Evolutionary conservation across 2,329 filamentous ascomycete species (phyloP).

Genomic region (Gaeumannomyces tritici): DNA sequence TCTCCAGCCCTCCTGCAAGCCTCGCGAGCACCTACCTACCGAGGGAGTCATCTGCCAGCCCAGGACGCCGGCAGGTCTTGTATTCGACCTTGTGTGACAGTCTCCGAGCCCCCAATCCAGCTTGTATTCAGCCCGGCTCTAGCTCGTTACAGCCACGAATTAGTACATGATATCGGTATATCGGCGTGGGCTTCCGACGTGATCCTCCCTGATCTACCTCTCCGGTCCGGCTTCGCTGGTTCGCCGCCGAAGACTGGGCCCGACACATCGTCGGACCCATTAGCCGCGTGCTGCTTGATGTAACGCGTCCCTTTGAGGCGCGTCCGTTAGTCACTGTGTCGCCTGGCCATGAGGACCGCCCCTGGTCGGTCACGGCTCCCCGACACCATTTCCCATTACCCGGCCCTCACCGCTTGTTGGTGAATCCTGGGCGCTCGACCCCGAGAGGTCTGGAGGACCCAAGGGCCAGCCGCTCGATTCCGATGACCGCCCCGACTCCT

Average conservation of each 20-base stretch:
- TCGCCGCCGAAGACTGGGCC: not conserved
- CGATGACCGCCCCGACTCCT: conserved; percentile 6
- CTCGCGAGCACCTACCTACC: too few relatives aligned
- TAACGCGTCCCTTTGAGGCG: not conserved
- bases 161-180: not conserved
- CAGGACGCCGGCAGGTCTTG: not conserved
- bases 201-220: too few relatives aligned
- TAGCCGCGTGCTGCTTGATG: not conserved
- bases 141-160: not conserved
- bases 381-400: not conserved
- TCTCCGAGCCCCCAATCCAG: not conserved
- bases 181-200: not conserved
- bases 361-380: not conserved
- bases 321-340: not conserved
- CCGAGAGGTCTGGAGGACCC: not conserved
- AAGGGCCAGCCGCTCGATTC: not conserved
- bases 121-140: not conserved
- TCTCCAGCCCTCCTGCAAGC: too few relatives aligned
- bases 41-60: too few relatives aligned
- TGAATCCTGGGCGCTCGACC: too few relatives aligned
- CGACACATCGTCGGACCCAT: not conserved
- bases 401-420: not conserved
- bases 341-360: too few relatives aligned
- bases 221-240: not conserved
- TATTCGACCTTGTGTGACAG: not conserved